These are phyloP conservation scores for Macrolepiota fuliginosa DNA, from an alignment of 768 basidiomycete genomes.

Conservation along the genomic window DNA sequence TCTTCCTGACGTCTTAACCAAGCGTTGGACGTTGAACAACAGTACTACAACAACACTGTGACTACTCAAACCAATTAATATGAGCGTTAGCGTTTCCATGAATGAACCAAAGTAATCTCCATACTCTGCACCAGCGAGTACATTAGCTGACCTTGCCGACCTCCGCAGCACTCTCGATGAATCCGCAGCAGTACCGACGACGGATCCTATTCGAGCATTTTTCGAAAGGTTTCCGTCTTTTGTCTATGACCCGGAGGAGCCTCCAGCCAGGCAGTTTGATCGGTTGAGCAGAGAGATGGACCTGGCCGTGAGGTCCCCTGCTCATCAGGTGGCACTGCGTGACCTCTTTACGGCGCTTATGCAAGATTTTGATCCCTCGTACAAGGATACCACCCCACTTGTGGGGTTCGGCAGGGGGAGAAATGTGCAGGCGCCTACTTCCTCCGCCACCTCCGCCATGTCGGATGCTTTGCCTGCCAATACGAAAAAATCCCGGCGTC, in stretches of 20 bases:
- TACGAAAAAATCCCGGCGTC: too few relatives aligned
- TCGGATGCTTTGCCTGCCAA: too few relatives aligned
- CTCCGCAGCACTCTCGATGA: neutral
- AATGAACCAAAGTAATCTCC: neutral
- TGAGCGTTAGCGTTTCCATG: neutral
- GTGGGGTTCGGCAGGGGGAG: neutral
- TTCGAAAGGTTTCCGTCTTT: slow-evolving; percentile 18
- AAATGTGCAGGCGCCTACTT: neutral
- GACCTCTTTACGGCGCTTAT: slow-evolving; percentile 29
- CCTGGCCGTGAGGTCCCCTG: slow-evolving; percentile 15
- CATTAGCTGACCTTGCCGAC: neutral
- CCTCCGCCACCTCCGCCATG: neutral
- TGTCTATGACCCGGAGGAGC: slow-evolving; percentile 15
- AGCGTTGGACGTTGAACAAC: neutral
- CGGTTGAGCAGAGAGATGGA: slow-evolving; percentile 18
- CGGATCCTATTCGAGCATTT: slow-evolving; percentile 11
- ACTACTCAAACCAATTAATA: neutral
- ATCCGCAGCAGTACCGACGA: neutral
- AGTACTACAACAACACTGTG: neutral
- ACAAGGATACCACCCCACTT: neutral
- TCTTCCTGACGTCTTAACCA: neutral
- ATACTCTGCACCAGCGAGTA: neutral
- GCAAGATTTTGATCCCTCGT: slow-evolving; percentile 26
- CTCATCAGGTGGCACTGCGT: slow-evolving; percentile 14
- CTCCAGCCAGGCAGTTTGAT: slow-evolving; percentile 23